Evolutionary conservation across 371 early-diverging fungal genomes (phyloP).

Genomic region (Haplosporangium sp.): DNA sequence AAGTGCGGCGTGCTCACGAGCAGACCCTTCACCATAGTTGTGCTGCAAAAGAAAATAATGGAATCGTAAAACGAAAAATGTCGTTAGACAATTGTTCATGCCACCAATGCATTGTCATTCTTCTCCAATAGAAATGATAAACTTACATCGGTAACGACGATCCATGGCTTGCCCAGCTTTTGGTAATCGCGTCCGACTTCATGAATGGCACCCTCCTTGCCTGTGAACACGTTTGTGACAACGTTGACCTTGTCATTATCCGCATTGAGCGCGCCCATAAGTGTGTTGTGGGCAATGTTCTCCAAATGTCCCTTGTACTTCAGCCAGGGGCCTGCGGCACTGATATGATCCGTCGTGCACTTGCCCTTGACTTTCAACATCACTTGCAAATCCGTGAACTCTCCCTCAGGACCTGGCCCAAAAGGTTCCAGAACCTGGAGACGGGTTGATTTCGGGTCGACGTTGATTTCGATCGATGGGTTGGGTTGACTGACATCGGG

Average conservation of each 20-base stretch:
- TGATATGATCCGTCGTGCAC: constrained; percentile 98
- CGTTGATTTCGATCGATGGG: constrained; percentile 67
- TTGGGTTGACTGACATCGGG: constrained; percentile 70
- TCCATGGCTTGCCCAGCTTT: constrained; percentile 84
- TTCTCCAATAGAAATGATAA: background rate
- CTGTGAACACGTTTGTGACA: constrained; percentile 78
- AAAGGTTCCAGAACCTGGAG: constrained; percentile 91
- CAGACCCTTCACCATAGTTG: constrained; percentile 98
- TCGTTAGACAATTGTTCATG: too few relatives aligned
- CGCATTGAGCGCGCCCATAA: constrained; percentile 96
- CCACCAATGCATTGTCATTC: constrained; percentile 5
- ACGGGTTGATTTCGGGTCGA: constrained; percentile 81
- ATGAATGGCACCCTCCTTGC: constrained; percentile 84
- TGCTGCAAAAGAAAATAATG: constrained; percentile 66
- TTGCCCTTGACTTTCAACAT: constrained; percentile 96
- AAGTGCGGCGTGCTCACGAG: constrained; percentile 97
- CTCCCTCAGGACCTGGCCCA: constrained; percentile 79
- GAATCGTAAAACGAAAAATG: background rate
- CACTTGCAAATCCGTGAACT: constrained; percentile 79
- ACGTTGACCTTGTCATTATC: constrained; percentile 89
- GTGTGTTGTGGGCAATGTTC: constrained; percentile 96
- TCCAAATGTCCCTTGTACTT: constrained; percentile 97
- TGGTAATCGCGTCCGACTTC: constrained; percentile 93
- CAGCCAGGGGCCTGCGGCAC: constrained; percentile 96
- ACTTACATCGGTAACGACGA: constrained; percentile 89